Conservation (phyloP, 257 asterid genomes). For the Cruciata laevipes region DNA sequence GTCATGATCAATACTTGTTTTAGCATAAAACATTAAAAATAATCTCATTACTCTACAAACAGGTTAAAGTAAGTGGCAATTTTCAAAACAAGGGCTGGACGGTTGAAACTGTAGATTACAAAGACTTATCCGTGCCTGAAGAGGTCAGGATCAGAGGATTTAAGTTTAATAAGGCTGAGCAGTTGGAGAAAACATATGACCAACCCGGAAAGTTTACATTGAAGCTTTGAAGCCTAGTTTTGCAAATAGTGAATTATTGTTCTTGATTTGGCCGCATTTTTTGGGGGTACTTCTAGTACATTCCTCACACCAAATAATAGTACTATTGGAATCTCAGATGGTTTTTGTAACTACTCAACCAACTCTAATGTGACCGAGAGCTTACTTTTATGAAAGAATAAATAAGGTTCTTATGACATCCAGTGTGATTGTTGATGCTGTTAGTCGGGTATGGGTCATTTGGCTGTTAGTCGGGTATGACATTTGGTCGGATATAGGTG, state of each 20-base stretch:
- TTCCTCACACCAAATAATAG: not conserved
- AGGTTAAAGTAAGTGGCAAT: slow-evolving; percentile 66
- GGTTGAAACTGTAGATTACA: slow-evolving; percentile 63
- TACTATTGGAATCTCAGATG: not conserved
- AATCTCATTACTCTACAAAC: slow-evolving; percentile 3
- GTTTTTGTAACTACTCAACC: not conserved
- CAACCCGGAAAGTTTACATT: slow-evolving; percentile 60
- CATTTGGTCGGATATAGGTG: no score
- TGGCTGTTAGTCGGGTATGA: no score
- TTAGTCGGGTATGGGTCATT: no score
- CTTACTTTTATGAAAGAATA: not conserved
- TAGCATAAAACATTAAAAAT: not conserved
- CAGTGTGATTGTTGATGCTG: no score
- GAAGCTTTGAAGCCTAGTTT: slow-evolving; percentile 26
- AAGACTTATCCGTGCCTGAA: slow-evolving; percentile 63
- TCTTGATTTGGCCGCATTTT: not conserved
- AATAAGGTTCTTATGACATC: no score
- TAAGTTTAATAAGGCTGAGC: slow-evolving; percentile 64
- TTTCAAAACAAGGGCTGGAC: slow-evolving; percentile 79
- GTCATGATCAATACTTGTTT: not conserved
- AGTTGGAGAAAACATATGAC: slow-evolving; percentile 42
- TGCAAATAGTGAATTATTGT: not conserved
- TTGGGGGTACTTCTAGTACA: not conserved
- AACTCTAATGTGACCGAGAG: not conserved
- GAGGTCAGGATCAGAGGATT: slow-evolving; percentile 92